These are phyloP conservation scores for Arthrobotrys conoides DNA, from an alignment of 2,329 filamentous ascomycete genomes.

Conservation along the genomic window DNA sequence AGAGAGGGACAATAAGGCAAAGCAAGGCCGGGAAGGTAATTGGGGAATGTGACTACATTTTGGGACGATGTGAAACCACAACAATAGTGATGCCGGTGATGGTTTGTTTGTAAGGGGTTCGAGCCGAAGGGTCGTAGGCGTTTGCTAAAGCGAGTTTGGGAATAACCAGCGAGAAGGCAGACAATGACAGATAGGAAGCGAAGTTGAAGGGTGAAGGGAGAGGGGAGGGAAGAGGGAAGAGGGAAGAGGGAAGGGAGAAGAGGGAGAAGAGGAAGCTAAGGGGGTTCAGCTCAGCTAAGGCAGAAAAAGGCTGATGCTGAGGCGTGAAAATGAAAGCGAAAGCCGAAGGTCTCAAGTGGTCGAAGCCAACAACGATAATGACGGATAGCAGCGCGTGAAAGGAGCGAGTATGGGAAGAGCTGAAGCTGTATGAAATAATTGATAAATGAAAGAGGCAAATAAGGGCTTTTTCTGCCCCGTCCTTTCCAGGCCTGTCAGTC, in stretches of 20 bases:
- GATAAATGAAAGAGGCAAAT: slow-evolving; percentile 18
- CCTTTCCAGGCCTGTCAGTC: not conserved
- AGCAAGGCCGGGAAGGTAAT: slow-evolving; percentile 5
- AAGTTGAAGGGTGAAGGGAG: slow-evolving; percentile 9
- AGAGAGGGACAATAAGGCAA: not conserved
- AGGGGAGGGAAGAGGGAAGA: not conserved
- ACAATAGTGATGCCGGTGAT: slow-evolving; percentile 15
- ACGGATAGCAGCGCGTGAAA: slow-evolving; percentile 32
- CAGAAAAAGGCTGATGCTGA: slow-evolving; percentile 49
- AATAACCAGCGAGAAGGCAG: slow-evolving; percentile 15
- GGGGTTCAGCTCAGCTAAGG: slow-evolving; percentile 44
- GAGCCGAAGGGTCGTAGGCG: slow-evolving; percentile 14
- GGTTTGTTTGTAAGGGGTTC: slow-evolving; percentile 22
- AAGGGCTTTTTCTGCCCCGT: not conserved
- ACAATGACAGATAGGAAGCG: slow-evolving; percentile 3
- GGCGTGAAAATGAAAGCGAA: slow-evolving; percentile 25
- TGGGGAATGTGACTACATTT: slow-evolving; percentile 51
- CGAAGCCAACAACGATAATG: slow-evolving; percentile 7
- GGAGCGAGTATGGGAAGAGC: not conserved
- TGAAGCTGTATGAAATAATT: slow-evolving; percentile 10
- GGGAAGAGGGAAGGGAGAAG: not conserved
- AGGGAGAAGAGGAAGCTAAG: slow-evolving; percentile 2
- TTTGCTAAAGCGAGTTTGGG: slow-evolving; percentile 28
- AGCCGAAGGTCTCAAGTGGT: slow-evolving; percentile 5
- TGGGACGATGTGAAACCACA: slow-evolving; percentile 41